Evolutionary conservation across 371 early-diverging fungal genomes (phyloP).

Genomic region (Encephalitozoon intestinalis): DNA sequence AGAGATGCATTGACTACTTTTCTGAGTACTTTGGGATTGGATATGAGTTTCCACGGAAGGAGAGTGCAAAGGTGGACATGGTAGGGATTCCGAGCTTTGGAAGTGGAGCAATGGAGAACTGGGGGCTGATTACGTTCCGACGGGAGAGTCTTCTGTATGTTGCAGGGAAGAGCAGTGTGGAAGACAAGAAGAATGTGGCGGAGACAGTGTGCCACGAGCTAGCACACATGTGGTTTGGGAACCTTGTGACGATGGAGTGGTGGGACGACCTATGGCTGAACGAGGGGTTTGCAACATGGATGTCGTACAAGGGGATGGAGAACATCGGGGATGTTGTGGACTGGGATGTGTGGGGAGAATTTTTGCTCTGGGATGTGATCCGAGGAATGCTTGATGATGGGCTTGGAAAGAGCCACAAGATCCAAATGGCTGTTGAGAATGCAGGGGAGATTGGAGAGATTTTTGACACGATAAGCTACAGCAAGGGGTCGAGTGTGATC

Average conservation of each 20-base stretch:
- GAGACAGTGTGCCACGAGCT: slow-evolving; percentile 80
- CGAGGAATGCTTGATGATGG: slow-evolving; percentile 69
- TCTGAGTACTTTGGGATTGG: slow-evolving; percentile 70
- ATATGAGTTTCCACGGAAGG: slow-evolving; percentile 67
- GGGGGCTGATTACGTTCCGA: slow-evolving; percentile 84
- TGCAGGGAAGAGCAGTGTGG: slow-evolving; percentile 64
- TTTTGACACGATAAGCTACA: slow-evolving; percentile 70
- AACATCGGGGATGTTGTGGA: slow-evolving; percentile 65
- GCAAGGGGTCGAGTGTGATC: slow-evolving; percentile 80
- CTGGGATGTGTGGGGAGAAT: slow-evolving; percentile 61
- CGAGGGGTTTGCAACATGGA: slow-evolving; percentile 89
- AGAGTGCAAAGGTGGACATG: slow-evolving; percentile 68
- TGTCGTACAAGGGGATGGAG: slow-evolving; percentile 71
- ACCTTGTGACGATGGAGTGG: slow-evolving; percentile 79
- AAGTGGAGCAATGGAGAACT: slow-evolving; percentile 74
- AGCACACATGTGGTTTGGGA: slow-evolving; percentile 90
- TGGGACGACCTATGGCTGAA: slow-evolving; percentile 87
- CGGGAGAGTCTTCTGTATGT: slow-evolving; percentile 68
- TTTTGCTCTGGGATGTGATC: slow-evolving; percentile 67
- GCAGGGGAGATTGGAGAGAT: slow-evolving; percentile 71
- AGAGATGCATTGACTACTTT: slow-evolving; percentile 68
- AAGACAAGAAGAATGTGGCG: slow-evolving; percentile 68
- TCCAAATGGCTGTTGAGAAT: slow-evolving; percentile 73
- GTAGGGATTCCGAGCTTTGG: slow-evolving; percentile 78
- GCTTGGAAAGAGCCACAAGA: slow-evolving; percentile 75